These are phyloP conservation scores for Kwoniella europaea DNA, from an alignment of 768 basidiomycete species.

Conservation along the genomic window DNA sequence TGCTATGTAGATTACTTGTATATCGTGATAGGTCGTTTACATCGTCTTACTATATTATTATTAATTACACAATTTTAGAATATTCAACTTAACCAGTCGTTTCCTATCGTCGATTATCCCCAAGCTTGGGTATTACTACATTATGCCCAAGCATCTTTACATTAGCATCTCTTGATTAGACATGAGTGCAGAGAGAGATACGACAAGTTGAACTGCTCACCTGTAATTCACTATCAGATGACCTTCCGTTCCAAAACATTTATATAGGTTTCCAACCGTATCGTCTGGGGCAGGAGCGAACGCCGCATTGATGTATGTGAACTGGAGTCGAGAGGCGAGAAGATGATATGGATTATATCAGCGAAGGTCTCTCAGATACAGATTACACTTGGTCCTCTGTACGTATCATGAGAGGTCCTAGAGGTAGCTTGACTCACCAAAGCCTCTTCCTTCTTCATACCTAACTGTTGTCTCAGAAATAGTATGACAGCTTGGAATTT, in stretches of 20 bases:
- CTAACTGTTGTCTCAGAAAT: slow-evolving; percentile 85
- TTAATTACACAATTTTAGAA: neutral
- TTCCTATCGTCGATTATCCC: slow-evolving; percentile 60
- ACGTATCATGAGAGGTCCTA: too few species aligned
- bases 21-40: neutral
- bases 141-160: neutral
- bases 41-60: neutral
- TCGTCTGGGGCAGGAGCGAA: slow-evolving; percentile 85
- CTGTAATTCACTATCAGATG: slow-evolving; percentile 92
- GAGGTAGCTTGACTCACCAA: slow-evolving; percentile 63
- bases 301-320: slow-evolving; percentile 70
- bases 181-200: neutral
- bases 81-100: neutral
- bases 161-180: neutral
- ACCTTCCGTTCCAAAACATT: slow-evolving; percentile 86
- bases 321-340: slow-evolving; percentile 37
- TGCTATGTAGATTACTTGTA: neutral
- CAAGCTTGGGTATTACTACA: slow-evolving; percentile 69
- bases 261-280: slow-evolving; percentile 76
- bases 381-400: neutral
- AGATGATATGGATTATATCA: too few species aligned
- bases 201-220: slow-evolving; percentile 58
- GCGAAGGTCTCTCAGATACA: neutral
- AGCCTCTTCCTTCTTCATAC: slow-evolving; percentile 83
- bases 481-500: slow-evolving; percentile 93